phyloP scores from a whole-genome alignment of 352 stramenopile species.

The Globisporangium barbulae region DNA sequence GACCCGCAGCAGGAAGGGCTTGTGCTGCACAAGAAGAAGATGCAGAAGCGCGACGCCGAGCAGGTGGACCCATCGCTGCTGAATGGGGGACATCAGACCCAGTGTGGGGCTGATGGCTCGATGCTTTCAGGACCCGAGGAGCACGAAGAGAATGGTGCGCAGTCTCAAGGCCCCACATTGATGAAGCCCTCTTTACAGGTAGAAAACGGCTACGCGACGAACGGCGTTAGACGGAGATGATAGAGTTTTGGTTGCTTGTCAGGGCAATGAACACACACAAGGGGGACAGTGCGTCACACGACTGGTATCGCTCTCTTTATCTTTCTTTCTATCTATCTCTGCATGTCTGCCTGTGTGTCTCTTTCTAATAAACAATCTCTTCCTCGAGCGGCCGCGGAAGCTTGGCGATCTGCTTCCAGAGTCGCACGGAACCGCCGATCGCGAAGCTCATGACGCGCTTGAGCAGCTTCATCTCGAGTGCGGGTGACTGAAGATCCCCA shows the following conservation, averaged over 20 bases:
- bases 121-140: neutral
- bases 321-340: neutral
- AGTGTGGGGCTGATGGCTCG: neutral
- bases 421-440: constrained; percentile 52
- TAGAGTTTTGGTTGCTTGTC: constrained; percentile 13
- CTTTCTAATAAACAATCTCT: constrained; percentile 39
- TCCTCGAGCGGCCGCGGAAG: constrained; percentile 35
- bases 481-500: constrained; percentile 17
- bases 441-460: constrained; percentile 61
- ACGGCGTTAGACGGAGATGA: constrained; percentile 8
- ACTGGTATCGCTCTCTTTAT: neutral
- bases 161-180: neutral
- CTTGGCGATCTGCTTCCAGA: constrained; percentile 68
- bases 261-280: neutral
- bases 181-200: neutral
- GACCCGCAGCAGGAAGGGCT: constrained; percentile 56
- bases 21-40: constrained; percentile 47
- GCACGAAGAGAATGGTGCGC: neutral
- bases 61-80: neutral
- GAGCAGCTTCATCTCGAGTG: constrained; percentile 29
- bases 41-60: constrained; percentile 14
- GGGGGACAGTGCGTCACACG: neutral
- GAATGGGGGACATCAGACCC: neutral
- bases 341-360: neutral
- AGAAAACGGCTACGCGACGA: neutral